Percentiles rank a stretch among this genome's conserved stretches.
Evolutionary conservation across 768 basidiomycete genomes (phyloP).

Genomic region (Suillus tomentosus): DNA sequence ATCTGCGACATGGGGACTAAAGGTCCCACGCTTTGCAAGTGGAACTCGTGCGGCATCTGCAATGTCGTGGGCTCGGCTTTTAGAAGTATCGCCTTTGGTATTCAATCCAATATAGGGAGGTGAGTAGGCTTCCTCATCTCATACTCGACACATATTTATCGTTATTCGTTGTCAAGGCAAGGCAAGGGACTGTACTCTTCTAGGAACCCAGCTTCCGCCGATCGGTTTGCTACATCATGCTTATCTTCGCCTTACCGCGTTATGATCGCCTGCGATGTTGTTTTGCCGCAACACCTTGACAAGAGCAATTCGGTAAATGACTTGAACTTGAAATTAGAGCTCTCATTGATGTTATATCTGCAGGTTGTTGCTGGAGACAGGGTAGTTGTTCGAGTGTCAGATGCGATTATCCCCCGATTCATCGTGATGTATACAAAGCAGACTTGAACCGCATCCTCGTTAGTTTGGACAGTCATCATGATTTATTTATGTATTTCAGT

Average conservation of each 20-base stretch:
- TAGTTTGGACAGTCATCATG: background rate
- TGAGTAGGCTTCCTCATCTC: conserved; percentile 28
- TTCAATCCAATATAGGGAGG: conserved; percentile 54
- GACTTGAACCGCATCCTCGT: conserved; percentile 14
- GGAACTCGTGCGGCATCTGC: conserved; percentile 68
- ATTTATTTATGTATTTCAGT: conserved; percentile 2
- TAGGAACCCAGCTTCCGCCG: conserved; percentile 57
- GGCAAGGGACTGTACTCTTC: conserved; percentile 68
- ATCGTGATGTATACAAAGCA: conserved; percentile 58
- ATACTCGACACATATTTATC: background rate
- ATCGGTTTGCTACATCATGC: conserved; percentile 65
- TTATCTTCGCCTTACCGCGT: conserved; percentile 67
- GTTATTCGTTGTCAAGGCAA: conserved; percentile 38
- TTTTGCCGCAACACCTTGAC: conserved; percentile 36
- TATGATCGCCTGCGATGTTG: conserved; percentile 60
- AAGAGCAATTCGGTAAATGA: conserved; percentile 28
- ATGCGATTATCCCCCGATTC: conserved; percentile 60
- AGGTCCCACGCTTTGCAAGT: conserved; percentile 51
- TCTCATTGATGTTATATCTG: conserved; percentile 29
- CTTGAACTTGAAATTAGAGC: conserved; percentile 6
- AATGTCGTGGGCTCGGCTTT: conserved; percentile 59
- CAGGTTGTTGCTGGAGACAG: conserved; percentile 51
- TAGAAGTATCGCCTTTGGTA: conserved; percentile 57
- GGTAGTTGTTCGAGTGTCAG: conserved; percentile 53
- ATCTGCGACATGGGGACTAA: conserved; percentile 69